Base-by-base conservation (phyloP, 2,329 filamentous ascomycete species). In the Sporothrix schenckii region DNA sequence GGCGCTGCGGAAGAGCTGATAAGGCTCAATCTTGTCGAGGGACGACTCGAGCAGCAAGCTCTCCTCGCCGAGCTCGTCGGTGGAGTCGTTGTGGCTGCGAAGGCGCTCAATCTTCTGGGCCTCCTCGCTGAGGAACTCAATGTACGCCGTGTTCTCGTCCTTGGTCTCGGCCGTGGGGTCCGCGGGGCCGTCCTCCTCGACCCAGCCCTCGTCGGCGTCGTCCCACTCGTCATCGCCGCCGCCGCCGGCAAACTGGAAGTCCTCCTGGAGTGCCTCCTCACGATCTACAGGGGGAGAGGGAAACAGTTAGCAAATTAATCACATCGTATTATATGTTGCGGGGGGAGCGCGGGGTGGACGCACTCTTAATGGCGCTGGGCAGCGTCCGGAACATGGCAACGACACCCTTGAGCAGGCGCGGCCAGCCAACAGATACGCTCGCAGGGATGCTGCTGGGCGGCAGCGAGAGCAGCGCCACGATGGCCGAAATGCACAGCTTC, bases 361-460 rank as follows among this genome's bases (percentile, higher is more conserved):
- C 54, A 58, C 54, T 94, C 83, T 94, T 94, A 77, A 97, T 83
- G 2, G 95, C 95, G 27, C 88, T 86, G 52, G 95, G 95, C 66
- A 99, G 84, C 7, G 94, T 94, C 78, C 93, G 92, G 88, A 99
- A 99, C 52, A 99, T 85, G 72, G 92, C 87, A 9, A 95, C 94
- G 69, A 97, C 91, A 50, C 95, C 95, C 75, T 85, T 92, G 58
- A 99, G 87, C 75, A 99, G 84, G 76, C 95, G 88, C 10, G 94
- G 94, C 95, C 95, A 99, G 69, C 95, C 95, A 74, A 93, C 92
- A 74, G 96, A 93, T 39, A 99, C 92, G 77, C 94, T 98, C n/a
- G 87, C 84, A 0, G 95, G 95, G 9, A 99, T 91, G 77, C 96
- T 91, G 68, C 92, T 89, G 13, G 90, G 89, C 72, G 87, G 88